Conservation (phyloP, 768 basidiomycete species). For the Serendipita sp. region DNA sequence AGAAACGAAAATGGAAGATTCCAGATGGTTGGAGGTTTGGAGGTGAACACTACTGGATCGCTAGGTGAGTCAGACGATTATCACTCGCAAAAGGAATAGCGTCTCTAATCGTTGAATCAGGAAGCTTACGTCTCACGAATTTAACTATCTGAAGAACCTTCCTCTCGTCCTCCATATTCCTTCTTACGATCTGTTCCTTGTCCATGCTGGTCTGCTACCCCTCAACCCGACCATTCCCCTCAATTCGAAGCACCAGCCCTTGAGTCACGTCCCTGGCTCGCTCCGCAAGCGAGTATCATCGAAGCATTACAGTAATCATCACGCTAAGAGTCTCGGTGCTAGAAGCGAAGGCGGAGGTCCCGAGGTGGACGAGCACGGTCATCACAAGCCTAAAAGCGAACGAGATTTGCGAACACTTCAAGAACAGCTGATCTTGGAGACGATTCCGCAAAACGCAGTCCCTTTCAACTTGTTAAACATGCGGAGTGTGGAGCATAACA, state of each 20-base stretch:
- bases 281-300: slow-evolving; percentile 9
- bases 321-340: slow-evolving; percentile 3
- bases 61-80: slow-evolving; percentile 29
- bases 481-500: slow-evolving; percentile 29
- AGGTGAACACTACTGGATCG: slow-evolving; percentile 62
- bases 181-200: slow-evolving; percentile 56
- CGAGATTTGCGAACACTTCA: slow-evolving; percentile 37
- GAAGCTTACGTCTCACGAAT: slow-evolving; percentile 43
- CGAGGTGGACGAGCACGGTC: background rate
- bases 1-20: slow-evolving; percentile 26
- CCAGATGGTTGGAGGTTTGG: slow-evolving; percentile 63
- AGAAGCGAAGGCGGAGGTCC: background rate
- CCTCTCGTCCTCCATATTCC: slow-evolving; percentile 67
- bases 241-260: slow-evolving; percentile 46
- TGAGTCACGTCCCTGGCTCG: slow-evolving; percentile 40
- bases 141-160: slow-evolving; percentile 55
- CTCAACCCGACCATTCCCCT: slow-evolving; percentile 42
- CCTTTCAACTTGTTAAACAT: slow-evolving; percentile 70
- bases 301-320: slow-evolving; percentile 4
- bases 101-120: slow-evolving; percentile 14
- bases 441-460: slow-evolving; percentile 60
- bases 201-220: slow-evolving; percentile 72
- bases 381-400: slow-evolving; percentile 10
- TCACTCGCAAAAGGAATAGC: slow-evolving; percentile 5
- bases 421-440: slow-evolving; percentile 47